phyloP scores from a whole-genome alignment of 441 rosid species.

The Bocquillonia castaneifolia region DNA sequence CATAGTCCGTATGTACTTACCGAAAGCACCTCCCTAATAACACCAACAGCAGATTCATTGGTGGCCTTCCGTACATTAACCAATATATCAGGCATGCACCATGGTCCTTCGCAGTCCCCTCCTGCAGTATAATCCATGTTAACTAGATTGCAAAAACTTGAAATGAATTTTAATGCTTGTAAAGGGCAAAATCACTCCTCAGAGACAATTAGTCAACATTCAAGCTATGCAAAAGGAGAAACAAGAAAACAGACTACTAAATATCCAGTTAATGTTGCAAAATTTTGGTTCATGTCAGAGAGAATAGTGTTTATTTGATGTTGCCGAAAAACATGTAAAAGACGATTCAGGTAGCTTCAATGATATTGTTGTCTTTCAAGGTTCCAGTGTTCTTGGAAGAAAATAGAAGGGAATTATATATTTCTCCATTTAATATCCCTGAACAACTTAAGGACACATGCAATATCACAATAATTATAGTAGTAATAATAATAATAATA shows the following conservation, averaged over 20 bases:
- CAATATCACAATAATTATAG: no score
- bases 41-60: slow-evolving; percentile 56
- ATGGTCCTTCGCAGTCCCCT: slow-evolving; percentile 72
- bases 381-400: no score
- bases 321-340: background rate
- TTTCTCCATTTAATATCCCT: no score
- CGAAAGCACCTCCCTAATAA: slow-evolving; percentile 70
- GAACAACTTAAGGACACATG: no score
- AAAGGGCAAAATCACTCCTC: no score
- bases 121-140: slow-evolving; percentile 41
- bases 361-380: background rate
- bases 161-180: background rate
- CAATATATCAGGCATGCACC: slow-evolving; percentile 86
- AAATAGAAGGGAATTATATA: no score
- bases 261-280: background rate
- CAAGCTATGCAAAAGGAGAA: background rate
- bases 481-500: no score
- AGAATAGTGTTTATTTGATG: background rate
- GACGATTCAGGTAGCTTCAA: background rate
- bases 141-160: background rate
- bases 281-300: background rate
- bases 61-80: slow-evolving; percentile 68
- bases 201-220: no score
- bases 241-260: no score
- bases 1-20: slow-evolving; percentile 37